A percentile compares a stretch with the other conserved stretches of the same genome.
Conservation (phyloP, 1,284 basidiomycete genomes). For the Leccinum fallax region DNA sequence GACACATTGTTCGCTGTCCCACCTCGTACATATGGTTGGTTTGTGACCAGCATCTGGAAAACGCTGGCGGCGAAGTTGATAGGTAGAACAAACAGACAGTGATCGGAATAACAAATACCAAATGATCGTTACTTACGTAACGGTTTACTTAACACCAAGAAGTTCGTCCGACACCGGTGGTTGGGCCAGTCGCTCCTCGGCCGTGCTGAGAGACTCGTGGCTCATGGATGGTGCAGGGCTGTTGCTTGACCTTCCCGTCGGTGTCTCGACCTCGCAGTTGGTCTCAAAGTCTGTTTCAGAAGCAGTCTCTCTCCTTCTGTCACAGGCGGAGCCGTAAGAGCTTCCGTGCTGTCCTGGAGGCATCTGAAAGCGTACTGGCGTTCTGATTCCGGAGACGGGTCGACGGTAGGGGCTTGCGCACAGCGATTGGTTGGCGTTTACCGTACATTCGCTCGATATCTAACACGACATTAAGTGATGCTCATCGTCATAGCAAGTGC, state of each 20-base stretch:
- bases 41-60: no score
- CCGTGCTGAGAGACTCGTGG: slow-evolving; percentile 3
- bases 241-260: no score
- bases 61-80: no score
- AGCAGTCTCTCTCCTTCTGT: slow-evolving; percentile 55
- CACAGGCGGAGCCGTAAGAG: slow-evolving; percentile 42
- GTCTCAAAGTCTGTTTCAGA: slow-evolving; percentile 66
- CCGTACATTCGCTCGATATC: slow-evolving; percentile 94
- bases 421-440: slow-evolving; percentile 82
- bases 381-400: slow-evolving; percentile 15
- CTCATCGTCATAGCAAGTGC: background rate
- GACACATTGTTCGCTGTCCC: no score
- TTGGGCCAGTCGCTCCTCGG: slow-evolving; percentile 20
- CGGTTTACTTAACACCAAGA: no score
- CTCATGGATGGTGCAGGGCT: no score
- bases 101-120: no score
- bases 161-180: slow-evolving; percentile 41
- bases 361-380: background rate
- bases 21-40: no score
- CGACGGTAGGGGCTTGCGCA: slow-evolving; percentile 66
- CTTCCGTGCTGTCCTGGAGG: slow-evolving; percentile 13
- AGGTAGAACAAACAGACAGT: no score
- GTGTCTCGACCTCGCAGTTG: slow-evolving; percentile 52
- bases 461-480: slow-evolving; percentile 35
- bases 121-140: no score